Evolutionary conservation across 73 alveolate species (phyloP).

Genomic region (Paramecium octaurelia): DNA sequence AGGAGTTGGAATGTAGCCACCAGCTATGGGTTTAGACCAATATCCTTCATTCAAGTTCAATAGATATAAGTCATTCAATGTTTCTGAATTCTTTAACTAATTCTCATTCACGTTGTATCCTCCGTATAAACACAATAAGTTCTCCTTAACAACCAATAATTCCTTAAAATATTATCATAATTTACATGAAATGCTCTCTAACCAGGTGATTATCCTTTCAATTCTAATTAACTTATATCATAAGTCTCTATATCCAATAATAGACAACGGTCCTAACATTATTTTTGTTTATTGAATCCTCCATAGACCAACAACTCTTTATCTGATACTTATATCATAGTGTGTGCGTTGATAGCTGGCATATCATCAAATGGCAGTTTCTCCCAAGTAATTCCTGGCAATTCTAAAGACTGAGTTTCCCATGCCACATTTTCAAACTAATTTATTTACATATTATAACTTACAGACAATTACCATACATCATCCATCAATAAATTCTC

Average conservation of each 20-base stretch:
- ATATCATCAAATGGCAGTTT: slow-evolving; percentile 27
- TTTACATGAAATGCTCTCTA: slow-evolving; percentile 64
- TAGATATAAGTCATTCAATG: slow-evolving; percentile 55
- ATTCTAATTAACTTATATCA: slow-evolving; percentile 25
- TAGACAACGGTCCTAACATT: slow-evolving; percentile 37
- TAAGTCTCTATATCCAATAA: slow-evolving; percentile 48
- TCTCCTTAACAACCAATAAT: slow-evolving; percentile 39
- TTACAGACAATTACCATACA: slow-evolving; percentile 48
- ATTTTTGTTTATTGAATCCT: slow-evolving; percentile 51
- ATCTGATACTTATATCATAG: slow-evolving; percentile 37
- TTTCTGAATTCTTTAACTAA: slow-evolving; percentile 21
- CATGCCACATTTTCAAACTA: slow-evolving; percentile 57
- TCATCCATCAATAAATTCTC: slow-evolving; percentile 57
- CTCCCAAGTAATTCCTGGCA: slow-evolving; percentile 52
- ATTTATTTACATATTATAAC: background rate
- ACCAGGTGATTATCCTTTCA: slow-evolving; percentile 53
- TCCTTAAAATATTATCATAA: background rate
- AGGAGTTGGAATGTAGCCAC: slow-evolving; percentile 59
- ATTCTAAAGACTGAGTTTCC: slow-evolving; percentile 31
- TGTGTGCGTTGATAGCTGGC: slow-evolving; percentile 51
- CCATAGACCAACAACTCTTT: slow-evolving; percentile 37
- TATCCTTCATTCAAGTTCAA: slow-evolving; percentile 51
- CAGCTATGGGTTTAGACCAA: slow-evolving; percentile 59
- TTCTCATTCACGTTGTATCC: slow-evolving; percentile 50
- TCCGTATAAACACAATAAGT: slow-evolving; percentile 54